Percentiles rank a stretch among this genome's conserved stretches.
Conservation (phyloP, 2,329 filamentous ascomycete genomes). For the Cladosporium colombiae region DNA sequence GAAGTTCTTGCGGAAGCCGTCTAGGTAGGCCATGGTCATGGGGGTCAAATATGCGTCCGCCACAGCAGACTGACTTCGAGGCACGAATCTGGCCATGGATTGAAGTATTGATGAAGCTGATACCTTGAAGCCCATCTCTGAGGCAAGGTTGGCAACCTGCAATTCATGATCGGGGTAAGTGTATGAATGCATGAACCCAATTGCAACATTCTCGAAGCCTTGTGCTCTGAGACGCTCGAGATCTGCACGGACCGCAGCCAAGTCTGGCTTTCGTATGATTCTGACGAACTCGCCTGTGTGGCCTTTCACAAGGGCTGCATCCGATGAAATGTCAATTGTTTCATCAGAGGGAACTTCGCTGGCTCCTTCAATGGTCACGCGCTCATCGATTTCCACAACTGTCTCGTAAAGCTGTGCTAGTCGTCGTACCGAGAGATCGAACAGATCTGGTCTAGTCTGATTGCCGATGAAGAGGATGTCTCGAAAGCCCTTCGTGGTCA, state of each 20-base stretch:
- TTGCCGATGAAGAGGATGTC: slow-evolving; percentile 37
- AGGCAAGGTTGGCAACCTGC: slow-evolving; percentile 32
- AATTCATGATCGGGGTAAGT: slow-evolving; percentile 38
- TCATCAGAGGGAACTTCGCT: slow-evolving; percentile 23
- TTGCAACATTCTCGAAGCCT: slow-evolving; percentile 41
- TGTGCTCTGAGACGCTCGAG: slow-evolving; percentile 34
- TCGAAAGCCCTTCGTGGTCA: slow-evolving; percentile 36
- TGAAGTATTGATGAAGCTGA: slow-evolving; percentile 34
- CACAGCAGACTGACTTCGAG: slow-evolving; percentile 23
- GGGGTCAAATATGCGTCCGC: slow-evolving; percentile 27
- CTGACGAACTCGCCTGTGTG: slow-evolving; percentile 35
- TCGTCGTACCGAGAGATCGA: slow-evolving; percentile 30
- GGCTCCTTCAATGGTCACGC: slow-evolving; percentile 37
- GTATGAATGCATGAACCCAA: slow-evolving; percentile 40
- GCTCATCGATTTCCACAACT: slow-evolving; percentile 30
- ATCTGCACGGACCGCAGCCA: slow-evolving; percentile 18
- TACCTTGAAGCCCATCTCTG: slow-evolving; percentile 35
- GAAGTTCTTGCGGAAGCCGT: slow-evolving; percentile 24
- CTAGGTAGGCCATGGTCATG: slow-evolving; percentile 24
- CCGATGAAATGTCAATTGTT: slow-evolving; percentile 26
- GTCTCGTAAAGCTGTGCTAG: slow-evolving; percentile 29
- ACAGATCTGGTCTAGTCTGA: slow-evolving; percentile 37
- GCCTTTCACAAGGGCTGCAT: slow-evolving; percentile 50
- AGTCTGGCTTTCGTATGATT: slow-evolving; percentile 30
- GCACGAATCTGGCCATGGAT: slow-evolving; percentile 26